Evolutionary conservation across 176 grass and related monocot species (phyloP), one percentile per base, ranked within the genome.

Genomic region (Juncus effusus): DNA sequence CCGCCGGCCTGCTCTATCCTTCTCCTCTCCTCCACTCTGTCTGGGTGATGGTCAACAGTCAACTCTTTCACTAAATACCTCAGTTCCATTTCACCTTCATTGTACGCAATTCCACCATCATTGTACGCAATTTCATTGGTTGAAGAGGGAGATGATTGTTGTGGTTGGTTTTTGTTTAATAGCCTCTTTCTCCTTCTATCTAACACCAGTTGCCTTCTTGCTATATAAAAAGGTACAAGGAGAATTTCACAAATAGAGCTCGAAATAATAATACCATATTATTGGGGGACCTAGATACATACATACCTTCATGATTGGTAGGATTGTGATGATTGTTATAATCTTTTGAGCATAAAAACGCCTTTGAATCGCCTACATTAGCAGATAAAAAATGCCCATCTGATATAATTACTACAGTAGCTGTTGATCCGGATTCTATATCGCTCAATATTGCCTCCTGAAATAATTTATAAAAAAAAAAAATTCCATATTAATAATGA

Each of bases 321-420:
- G 44, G 44, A 47, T 47, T 47, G 9, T 47, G 9, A 72, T 53
- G 51, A 16, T 56, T 70, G 51, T 40, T 40, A 28, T 76, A 65
- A 49, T 70, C 78, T 84, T 89, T 63, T 69, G 94, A 82, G 76
- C 93, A 97, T 60, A 92, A 83, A 80, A 97, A 81, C 51, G 85
- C 88, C 77, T 92, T 97, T 40, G 93, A 92, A 56, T 97, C 93
- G 72, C 93, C 94, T 13, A 97, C 74, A 89, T 97, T 97, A 62
- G 80, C 94, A 70, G 75, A 69, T 78, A 97, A 56, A 71, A 92
- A 69, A 61, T 97, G 70, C 5, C 85, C 94, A 84, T 86, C 83
- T 9, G 80, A 88, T 78, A 89, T 84, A 79, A 97, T 79, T 65
- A 92, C 78, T 64, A 97, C 85, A 60, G 75, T 73, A 0, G 85